Base-by-base conservation (phyloP, 495 filamentous ascomycete genomes). In the Aspergillus mulundensis region DNA sequence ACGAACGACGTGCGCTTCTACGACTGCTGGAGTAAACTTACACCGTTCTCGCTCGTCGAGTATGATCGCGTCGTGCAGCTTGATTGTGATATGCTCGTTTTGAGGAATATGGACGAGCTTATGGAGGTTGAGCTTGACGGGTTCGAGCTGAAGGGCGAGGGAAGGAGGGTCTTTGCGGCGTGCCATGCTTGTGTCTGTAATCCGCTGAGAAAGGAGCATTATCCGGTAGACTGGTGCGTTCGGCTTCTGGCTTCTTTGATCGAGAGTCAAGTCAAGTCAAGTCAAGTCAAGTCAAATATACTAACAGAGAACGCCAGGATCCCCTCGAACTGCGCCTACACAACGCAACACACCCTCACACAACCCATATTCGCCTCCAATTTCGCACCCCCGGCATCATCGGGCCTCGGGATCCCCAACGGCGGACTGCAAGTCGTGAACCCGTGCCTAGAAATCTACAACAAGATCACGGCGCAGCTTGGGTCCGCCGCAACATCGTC, bases 1-100 rank as follows among this genome's bases (percentile, higher is more conserved):
- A 49, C 50, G 50, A 77, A 86, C 42, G 88, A 92, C 65, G 75
- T 80, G 46, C 81, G 90, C 34, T 93, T 95, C 75, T 84, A 89
- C 68, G 88, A 91, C 62, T 87, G 83, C 78, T 95, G 89, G 88
- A 86, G 76, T 69, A 95, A 95, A 71, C 78, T 95, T 19, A 82
- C 82, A n/a, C 81, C 84, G 2, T 95, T 93, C 65, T 81, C 80
- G 11, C 75, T 95, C 7, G 70, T 71, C 10, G 30, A 89, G 59
- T 93, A 89, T 70, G 80, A 85, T 4, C 78, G 88, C n/a, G 79
- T 95, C 20, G 83, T 91, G 21, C 84, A 86, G 67, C 77, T 95
- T 16, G 90, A 95, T 68, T 84, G 84, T 62, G 90, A 95, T 68
- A 95, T 93, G 89, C 61, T 93, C 20, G 80, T 88, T 4, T 71